Evolutionary conservation across 257 asterid species (phyloP).

Genomic region (Nicotiana tomentosiformis): DNA sequence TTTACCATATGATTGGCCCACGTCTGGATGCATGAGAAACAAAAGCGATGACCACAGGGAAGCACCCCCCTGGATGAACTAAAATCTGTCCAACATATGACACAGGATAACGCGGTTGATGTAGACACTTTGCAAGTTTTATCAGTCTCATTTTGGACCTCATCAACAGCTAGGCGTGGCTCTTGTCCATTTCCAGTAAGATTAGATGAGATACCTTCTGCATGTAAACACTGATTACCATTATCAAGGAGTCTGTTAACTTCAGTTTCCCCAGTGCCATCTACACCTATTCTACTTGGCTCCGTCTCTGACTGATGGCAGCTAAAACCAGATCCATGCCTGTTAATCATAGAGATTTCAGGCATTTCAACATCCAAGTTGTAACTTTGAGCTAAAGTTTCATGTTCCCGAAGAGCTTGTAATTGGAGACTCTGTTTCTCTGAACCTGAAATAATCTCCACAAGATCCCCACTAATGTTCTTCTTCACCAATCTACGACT

Average conservation of each 20-base stretch:
- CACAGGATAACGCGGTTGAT: constrained; percentile 62
- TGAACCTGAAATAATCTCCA: constrained; percentile 27
- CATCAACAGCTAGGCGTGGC: constrained; percentile 15
- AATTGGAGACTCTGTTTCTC: constrained; percentile 23
- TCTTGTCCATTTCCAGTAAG: constrained; percentile 16
- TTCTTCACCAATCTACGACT: constrained; percentile 56
- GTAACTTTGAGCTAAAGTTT: constrained; percentile 14
- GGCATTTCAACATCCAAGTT: constrained; percentile 30
- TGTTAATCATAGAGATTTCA: constrained; percentile 16
- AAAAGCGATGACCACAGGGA: constrained; percentile 91
- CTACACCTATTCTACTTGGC: constrained; percentile 18
- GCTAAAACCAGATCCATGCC: constrained; percentile 21
- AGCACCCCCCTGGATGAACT: constrained; percentile 78
- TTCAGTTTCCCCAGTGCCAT: constrained; percentile 25
- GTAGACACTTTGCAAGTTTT: constrained; percentile 18
- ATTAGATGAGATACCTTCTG: constrained; percentile 19
- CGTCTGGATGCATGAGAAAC: constrained; percentile 74
- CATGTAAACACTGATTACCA: constrained; percentile 14
- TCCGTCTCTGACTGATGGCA: constrained; percentile 3
- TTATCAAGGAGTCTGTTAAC: constrained; percentile 20
- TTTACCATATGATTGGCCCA: constrained; percentile 77
- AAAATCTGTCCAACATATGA: constrained; percentile 84
- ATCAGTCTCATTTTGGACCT: constrained; percentile 25
- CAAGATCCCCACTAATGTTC: constrained; percentile 24
- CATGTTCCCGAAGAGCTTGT: constrained; percentile 13